Base-by-base conservation (phyloP, 2,329 filamentous ascomycete genomes). In the Fusarium metavorans region DNA sequence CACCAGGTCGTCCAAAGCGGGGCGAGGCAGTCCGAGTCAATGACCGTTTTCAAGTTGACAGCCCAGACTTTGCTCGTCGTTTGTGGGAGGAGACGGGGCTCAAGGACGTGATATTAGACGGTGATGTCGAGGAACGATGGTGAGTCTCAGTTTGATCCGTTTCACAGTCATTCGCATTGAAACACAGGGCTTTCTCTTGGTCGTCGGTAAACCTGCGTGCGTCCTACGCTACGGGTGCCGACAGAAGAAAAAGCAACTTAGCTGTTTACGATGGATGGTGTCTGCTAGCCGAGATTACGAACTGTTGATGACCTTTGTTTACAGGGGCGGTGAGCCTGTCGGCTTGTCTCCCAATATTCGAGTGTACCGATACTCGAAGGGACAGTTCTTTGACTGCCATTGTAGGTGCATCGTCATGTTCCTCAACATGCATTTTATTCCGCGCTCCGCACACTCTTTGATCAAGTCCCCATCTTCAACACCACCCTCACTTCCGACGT, bases 331-430 rank as follows among this genome's bases (percentile, higher is more conserved):
- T 32, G 89, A 95, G 59, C 91, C 94, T 1, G 84, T 97, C n/a
- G 95, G 95, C 0, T 84, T 98, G 69, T 98, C 95, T 82, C 91
- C 94, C 10, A 97, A 97, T 75, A 97, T 98, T 65, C 89, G 96
- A 37, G 90, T 98, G 34, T 98, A 98, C 84, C 90, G 95, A 25
- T 98, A 98, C 82, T 90, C 88, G 1, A 90, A 92, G 74, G 94
- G 94, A 0, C 95, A 98, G 81, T 98, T 95, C 81, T 98, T 98
- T 81, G 95, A 95, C 80, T 92, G 94, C 78, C 96, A 98, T 82
- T 98, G 94, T 96, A 89, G 78, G 92, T 78, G 20, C 48, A 48
- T 48, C 58, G 30, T 32, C 37, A 16, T 45, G 34, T 57, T 50
- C 34, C 39, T 60, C 43, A 45, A 32, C 27, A 32, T 32, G 50